These are phyloP conservation scores for Suhomyces bribrorum DNA, from an alignment of 1,139 yeast species.

Conservation along the genomic window DNA sequence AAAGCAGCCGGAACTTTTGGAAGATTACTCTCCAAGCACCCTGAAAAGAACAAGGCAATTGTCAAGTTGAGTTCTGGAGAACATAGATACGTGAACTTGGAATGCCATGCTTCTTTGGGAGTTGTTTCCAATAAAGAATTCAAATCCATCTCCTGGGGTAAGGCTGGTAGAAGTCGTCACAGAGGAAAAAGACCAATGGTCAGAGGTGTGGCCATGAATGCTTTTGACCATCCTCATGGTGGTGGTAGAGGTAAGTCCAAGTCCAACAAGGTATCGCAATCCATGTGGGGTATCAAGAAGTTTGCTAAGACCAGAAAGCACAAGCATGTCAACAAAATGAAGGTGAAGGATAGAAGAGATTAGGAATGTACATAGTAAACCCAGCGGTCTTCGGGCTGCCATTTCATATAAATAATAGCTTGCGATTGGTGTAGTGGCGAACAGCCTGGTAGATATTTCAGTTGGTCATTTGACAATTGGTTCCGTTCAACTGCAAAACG, in stretches of 20 bases:
- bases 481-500: background rate
- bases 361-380: conserved; percentile 13
- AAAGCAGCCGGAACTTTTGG: conserved; percentile 96
- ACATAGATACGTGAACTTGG: conserved; percentile 81
- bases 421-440: background rate
- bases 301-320: conserved; percentile 93
- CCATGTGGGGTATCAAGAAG: conserved; percentile 98
- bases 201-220: conserved; percentile 98
- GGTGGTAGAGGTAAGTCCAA: conserved; percentile 99
- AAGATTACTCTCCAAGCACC: conserved; percentile 77
- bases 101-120: conserved; percentile 94
- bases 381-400: background rate
- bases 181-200: conserved; percentile 93
- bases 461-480: background rate
- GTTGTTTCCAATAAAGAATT: conserved; percentile 94
- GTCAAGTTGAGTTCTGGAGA: conserved; percentile 89
- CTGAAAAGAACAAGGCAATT: conserved; percentile 70
- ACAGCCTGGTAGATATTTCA: background rate
- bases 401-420: background rate
- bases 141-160: conserved; percentile 87
- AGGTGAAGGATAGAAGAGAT: conserved; percentile 72
- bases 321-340: conserved; percentile 76
- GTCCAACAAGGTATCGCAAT: conserved; percentile 89
- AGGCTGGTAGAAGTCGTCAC: conserved; percentile 95
- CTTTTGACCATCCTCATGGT: conserved; percentile 98